These are phyloP conservation scores for Thalassiosira pacifica DNA, from an alignment of 352 stramenopile genomes.

Conservation along the genomic window DNA sequence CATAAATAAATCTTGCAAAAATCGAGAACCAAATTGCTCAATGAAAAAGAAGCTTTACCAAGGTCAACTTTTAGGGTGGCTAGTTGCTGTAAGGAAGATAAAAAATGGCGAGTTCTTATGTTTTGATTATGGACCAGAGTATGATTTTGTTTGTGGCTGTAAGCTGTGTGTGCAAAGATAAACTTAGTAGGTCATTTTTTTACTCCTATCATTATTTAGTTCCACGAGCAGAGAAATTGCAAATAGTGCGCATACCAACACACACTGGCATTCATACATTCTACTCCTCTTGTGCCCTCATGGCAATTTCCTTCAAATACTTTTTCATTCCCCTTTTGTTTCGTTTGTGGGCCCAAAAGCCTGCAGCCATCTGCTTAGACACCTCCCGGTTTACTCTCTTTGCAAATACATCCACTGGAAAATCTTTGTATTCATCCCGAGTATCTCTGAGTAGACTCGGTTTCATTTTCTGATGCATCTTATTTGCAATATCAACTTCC, in stretches of 20 bases:
- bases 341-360: slow-evolving; percentile 12
- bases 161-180: too few relatives aligned
- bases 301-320: slow-evolving; percentile 17
- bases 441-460: not conserved
- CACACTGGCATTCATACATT: not conserved
- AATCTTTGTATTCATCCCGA: slow-evolving; percentile 1
- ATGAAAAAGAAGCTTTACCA: not conserved
- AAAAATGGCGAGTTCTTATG: not conserved
- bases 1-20: not conserved
- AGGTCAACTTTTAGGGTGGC: not conserved
- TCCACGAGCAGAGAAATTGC: too few relatives aligned
- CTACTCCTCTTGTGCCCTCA: too few relatives aligned
- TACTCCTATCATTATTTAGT: too few relatives aligned
- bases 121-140: not conserved
- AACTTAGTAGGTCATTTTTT: too few relatives aligned
- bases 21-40: not conserved
- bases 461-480: slow-evolving; percentile 8
- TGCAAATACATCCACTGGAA: slow-evolving; percentile 7
- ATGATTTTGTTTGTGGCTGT: too few relatives aligned
- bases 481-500: slow-evolving; percentile 24
- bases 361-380: not conserved
- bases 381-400: slow-evolving; percentile 3
- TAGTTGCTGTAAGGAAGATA: not conserved
- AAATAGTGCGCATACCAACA: too few relatives aligned
- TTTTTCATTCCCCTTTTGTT: slow-evolving; percentile 35